Conservation (phyloP, 305 asterid genomes). For the Coffea humblotiana region DNA sequence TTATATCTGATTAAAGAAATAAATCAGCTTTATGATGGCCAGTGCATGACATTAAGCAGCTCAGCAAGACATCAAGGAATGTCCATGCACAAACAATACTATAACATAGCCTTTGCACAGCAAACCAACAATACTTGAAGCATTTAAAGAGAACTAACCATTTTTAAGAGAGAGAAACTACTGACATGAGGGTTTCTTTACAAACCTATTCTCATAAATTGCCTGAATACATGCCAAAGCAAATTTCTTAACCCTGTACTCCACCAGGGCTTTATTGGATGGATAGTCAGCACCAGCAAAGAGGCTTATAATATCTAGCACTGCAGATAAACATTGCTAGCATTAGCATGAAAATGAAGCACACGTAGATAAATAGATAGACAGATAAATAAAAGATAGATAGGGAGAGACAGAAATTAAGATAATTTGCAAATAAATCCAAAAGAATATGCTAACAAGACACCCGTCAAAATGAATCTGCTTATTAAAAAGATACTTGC, state of each 20-base stretch:
- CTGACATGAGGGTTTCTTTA: constrained; percentile 8
- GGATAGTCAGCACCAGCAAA: constrained; percentile 60
- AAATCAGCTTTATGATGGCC: not conserved
- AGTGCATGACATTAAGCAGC: not conserved
- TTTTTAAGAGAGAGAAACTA: not conserved
- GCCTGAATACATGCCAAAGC: constrained; percentile 70
- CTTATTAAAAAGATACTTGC: not conserved
- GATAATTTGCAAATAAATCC: constrained; percentile 6
- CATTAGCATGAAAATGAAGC: constrained; percentile 4
- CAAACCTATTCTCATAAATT: constrained; percentile 76
- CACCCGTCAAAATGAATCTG: not conserved
- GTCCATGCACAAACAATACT: not conserved
- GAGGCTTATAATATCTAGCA: constrained; percentile 63
- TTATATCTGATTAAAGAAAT: not conserved
- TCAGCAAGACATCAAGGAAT: not conserved
- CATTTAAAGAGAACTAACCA: not conserved
- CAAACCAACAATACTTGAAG: constrained; percentile 7
- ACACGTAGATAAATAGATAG: not conserved
- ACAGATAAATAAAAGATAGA: not conserved
- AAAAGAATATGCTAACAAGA: not conserved
- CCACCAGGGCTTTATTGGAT: constrained; percentile 60
- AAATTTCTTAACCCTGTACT: constrained; percentile 71
- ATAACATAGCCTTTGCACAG: constrained; percentile 6
- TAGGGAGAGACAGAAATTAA: not conserved
- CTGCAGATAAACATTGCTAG: constrained; percentile 31